Evolutionary conservation across 116 monocot species (phyloP).

Genomic region (Zostera marina): DNA sequence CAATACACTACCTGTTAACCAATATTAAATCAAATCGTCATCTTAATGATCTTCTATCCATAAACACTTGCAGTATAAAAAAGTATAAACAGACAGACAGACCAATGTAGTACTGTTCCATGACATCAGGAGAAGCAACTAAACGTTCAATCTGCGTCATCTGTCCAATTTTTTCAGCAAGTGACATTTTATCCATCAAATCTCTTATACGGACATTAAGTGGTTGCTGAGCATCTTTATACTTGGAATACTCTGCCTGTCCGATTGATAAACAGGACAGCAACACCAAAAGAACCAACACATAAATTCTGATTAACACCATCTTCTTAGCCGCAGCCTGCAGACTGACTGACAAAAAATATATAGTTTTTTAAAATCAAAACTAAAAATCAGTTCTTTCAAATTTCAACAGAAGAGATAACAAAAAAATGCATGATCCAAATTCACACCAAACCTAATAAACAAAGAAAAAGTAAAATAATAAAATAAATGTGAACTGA

Average conservation of each 20-base stretch:
- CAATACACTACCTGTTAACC: constrained; percentile 10
- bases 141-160: constrained; percentile 51
- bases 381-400: too few species aligned
- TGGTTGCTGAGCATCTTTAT: constrained; percentile 33
- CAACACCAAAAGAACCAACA: constrained; percentile 1
- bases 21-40: not conserved
- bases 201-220: constrained; percentile 22
- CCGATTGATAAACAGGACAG: not conserved
- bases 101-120: constrained; percentile 42
- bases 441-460: too few species aligned
- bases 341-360: too few species aligned
- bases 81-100: not conserved
- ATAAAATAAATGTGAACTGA: too few species aligned
- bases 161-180: constrained; percentile 63
- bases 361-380: too few species aligned
- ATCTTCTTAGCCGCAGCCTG: not conserved
- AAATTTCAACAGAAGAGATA: too few species aligned
- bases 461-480: too few species aligned
- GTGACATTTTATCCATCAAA: constrained; percentile 38
- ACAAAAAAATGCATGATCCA: too few species aligned
- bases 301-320: not conserved
- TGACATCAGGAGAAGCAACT: constrained; percentile 21
- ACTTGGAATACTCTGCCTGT: constrained; percentile 13
- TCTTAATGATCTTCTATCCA: not conserved
- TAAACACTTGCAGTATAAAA: not conserved